Evolutionary conservation across 2,329 filamentous ascomycete genomes (phyloP), one percentile per base, ranked within the genome.

Genomic region (Ceratocystis diversiconidia): DNA sequence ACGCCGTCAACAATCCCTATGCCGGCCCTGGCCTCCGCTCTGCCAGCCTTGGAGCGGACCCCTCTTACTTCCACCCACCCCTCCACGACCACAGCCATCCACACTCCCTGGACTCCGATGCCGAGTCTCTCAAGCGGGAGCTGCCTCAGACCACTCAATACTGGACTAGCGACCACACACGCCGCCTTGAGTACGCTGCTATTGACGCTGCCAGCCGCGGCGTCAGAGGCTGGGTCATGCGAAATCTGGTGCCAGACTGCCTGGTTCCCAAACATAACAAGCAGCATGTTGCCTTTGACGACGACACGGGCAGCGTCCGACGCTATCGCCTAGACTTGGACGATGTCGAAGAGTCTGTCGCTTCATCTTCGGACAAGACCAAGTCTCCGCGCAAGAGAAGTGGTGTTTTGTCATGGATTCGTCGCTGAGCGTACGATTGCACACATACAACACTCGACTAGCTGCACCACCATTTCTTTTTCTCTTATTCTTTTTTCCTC

Each of bases 101-200:
- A 19, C 19, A 69, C 70, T 68, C 30, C 60, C 36, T 55, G 19
- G 68, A 68, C 67, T 67, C 70, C 61, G 68, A 63, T 41, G 65
- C 66, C 43, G 66, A 73, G 43, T 1, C 75, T 76, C 43, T 73
- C 76, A 59, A 59, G 28, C 55, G 55, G 2, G 76, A 77, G 1
- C 83, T 82, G 12, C 81, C 81, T 3, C 79, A 80, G 69, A 85
- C 84, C 2, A 82, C 82, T 1, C 82, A 86, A 71, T 87, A 86
- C 74, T 87, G 84, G 84, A 86, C 83, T 0, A 85, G 82, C 70
- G 82, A 86, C 71, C 78, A 77, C 64, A 86, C 84, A 0, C 78
- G 84, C 2, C 77, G 83, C 10, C 76, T 85, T 2, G 84, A 87
- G 74, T 87, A 87, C 70, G 84, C 83, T 0, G 84, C 84, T 65